A percentile compares a stretch with the other conserved stretches of the same genome.
Conservation (phyloP, 2,329 filamentous ascomycete species). For the Alternaria sp. region DNA sequence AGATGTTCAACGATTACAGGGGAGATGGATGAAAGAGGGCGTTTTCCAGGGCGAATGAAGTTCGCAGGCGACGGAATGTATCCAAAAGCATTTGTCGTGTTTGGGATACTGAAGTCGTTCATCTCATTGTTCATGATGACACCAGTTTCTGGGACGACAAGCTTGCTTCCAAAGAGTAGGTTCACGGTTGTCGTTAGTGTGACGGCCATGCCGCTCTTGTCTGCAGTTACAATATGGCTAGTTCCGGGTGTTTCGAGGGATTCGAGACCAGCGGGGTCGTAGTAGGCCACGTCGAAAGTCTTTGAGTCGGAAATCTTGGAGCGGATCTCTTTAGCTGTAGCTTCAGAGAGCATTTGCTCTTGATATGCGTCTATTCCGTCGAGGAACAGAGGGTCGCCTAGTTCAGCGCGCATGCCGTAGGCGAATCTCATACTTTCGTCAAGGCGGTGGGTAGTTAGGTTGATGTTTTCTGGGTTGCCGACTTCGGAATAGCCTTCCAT, state of each 20-base stretch:
- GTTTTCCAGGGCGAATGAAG: slow-evolving; percentile 81
- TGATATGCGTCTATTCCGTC: slow-evolving; percentile 70
- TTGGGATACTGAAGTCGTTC: slow-evolving; percentile 79
- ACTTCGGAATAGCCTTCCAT: slow-evolving; percentile 79
- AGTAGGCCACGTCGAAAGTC: slow-evolving; percentile 77
- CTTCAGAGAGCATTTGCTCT: slow-evolving; percentile 69
- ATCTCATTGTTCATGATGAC: slow-evolving; percentile 73
- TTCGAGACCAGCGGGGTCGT: slow-evolving; percentile 74
- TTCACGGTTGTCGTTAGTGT: slow-evolving; percentile 90
- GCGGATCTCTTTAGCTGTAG: slow-evolving; percentile 68
- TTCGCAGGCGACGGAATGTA: slow-evolving; percentile 83
- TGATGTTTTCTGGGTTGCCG: slow-evolving; percentile 63
- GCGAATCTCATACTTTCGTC: slow-evolving; percentile 91
- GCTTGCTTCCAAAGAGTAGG: slow-evolving; percentile 79
- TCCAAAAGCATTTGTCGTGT: slow-evolving; percentile 80
- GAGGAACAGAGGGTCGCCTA: slow-evolving; percentile 85
- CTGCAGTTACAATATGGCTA: slow-evolving; percentile 76
- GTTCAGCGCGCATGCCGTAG: slow-evolving; percentile 77
- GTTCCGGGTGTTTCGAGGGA: slow-evolving; percentile 76
- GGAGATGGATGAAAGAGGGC: slow-evolving; percentile 83
- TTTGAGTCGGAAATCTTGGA: slow-evolving; percentile 73
- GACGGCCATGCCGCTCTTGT: slow-evolving; percentile 77
- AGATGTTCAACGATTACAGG: slow-evolving; percentile 76
- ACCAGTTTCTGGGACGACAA: slow-evolving; percentile 84
- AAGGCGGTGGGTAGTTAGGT: slow-evolving; percentile 81